Base-by-base conservation (phyloP, 2,329 filamentous ascomycete genomes). In the Talaromyces sp. region DNA sequence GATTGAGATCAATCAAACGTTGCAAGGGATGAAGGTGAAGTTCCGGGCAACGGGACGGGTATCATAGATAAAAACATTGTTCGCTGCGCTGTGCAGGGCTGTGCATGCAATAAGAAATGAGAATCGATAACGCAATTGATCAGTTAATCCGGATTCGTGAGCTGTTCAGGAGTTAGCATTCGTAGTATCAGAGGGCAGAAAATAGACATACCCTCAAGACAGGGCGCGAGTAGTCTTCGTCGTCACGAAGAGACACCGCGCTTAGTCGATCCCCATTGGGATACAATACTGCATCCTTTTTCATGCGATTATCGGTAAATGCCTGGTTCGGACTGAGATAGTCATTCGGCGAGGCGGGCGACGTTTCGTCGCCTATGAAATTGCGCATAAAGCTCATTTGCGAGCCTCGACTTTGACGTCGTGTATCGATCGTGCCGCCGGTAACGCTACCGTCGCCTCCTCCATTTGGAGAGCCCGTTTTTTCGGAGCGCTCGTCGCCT, bases 141-240 rank as follows among this genome's bases (percentile, higher is more conserved):
- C 25, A 23, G 31, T 57, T 57, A 62, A 54, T 65, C 64, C 37
- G 64, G 64, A 42, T 65, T 65, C 40, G 64, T 65, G 56, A 65
- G 64, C 64, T 65, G 39, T 48, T 39, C 25, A 18, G 25, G 16
- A 14, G 50, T 63, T 42, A 63, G 52, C 46, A 60, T 23, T 28
- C 14, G 4, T 21, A 9, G 18, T 8, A 23, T n/a, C 25, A 44
- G 1, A 8, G 23, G 5, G 25, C 7, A 16, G 7, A 21, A 3
- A 23, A 21, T 8, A 14, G 7, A 73, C 77, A 70, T 65, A 79
- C 77, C 44, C 77, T 75, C 66, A 79, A 68, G 37, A 79, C 77
- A 50, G 77, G 78, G 28, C 79, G 73, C 37, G 79, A 80, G 68
- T 81, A 81, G 66, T 81, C 79, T 67, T 79, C 76, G 62, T 80